Evolutionary conservation across 2,329 filamentous ascomycete genomes (phyloP).

Genomic region (Trichoderma sp.): DNA sequence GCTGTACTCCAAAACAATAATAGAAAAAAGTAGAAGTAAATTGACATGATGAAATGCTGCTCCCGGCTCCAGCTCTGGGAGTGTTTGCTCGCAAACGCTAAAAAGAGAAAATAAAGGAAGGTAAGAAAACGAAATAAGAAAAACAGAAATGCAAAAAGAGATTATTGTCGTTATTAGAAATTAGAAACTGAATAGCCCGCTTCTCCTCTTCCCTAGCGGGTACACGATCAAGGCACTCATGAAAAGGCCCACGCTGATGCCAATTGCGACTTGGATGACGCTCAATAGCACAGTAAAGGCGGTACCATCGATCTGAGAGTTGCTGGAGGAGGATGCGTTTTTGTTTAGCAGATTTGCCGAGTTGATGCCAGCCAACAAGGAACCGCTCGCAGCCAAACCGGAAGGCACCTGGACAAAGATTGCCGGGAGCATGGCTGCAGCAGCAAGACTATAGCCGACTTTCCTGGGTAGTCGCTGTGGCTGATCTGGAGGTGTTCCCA

Average conservation of each 20-base stretch:
- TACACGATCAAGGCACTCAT: slow-evolving; percentile 58
- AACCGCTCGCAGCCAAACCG: slow-evolving; percentile 61
- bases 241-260: slow-evolving; percentile 62
- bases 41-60: not conserved
- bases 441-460: slow-evolving; percentile 74
- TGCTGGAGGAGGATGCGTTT: slow-evolving; percentile 33
- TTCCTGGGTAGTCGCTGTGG: slow-evolving; percentile 40
- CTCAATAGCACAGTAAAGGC: slow-evolving; percentile 57
- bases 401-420: slow-evolving; percentile 74
- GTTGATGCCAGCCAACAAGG: slow-evolving; percentile 58
- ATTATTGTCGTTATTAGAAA: not conserved
- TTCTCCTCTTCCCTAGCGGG: slow-evolving; percentile 58
- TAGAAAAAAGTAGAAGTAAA: not conserved
- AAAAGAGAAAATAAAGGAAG: not conserved
- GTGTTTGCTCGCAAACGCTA: not conserved
- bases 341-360: slow-evolving; percentile 56
- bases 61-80: not conserved
- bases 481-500: slow-evolving; percentile 28
- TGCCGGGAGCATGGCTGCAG: slow-evolving; percentile 80
- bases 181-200: slow-evolving; percentile 58
- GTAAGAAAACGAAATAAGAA: not conserved
- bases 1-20: not conserved
- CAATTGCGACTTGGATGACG: slow-evolving; percentile 63
- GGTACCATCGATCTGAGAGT: slow-evolving; percentile 41
- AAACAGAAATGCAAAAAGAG: not conserved